Base-by-base conservation (phyloP, 2,329 filamentous ascomycete species). In the Immersiporthe knoxdaviesiana region DNA sequence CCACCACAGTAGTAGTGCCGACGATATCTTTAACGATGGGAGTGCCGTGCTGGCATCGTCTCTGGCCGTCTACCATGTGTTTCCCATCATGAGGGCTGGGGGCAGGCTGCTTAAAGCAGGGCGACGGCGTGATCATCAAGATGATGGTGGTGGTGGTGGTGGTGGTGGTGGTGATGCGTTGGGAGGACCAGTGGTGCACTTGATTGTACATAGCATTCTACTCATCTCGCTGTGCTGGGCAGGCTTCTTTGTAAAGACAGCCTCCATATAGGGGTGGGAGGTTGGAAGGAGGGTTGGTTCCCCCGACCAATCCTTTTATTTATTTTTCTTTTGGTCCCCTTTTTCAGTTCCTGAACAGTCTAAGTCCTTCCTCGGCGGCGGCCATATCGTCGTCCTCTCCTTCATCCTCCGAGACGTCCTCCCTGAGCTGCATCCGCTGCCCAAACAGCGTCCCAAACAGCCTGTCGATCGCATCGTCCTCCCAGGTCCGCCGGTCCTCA, bases 401-500 rank as follows among this genome's bases (percentile, higher is more conserved):
- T n/a, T 84, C 85, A 61, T 83, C 82, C 37, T 85, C 84, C 21
- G 81, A 82, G 5, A 77, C 82, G 1, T 85, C 84, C 75, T 93
- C 91, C 60, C 87, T 84, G 67, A 94, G 80, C 74, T 85, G 82
- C 77, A 91, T 84, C 78, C 88, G 90, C 75, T 91, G 89, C 0
- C 92, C 92, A 72, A 95, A 88, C 72, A 94, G 79, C 35, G 90
- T 91, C 18, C 89, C 89, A 77, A 94, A 94, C 78, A 95, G 88
- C 68, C 88, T 81, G 74, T 96, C 92, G 70, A 93, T 88, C 67
- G 94, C 93, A 70, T 88, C 86, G 73, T 91, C 89, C 71, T 92
- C 92, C 96, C 96, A 99, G 21, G 79, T 81, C 3, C 91, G 86
- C 66, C 92, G 85, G 77, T 97, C 92, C 78, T 97, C 93, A 0